These are phyloP conservation scores for Aureobasidium lini DNA, from an alignment of 2,329 filamentous ascomycete genomes.

Conservation along the genomic window DNA sequence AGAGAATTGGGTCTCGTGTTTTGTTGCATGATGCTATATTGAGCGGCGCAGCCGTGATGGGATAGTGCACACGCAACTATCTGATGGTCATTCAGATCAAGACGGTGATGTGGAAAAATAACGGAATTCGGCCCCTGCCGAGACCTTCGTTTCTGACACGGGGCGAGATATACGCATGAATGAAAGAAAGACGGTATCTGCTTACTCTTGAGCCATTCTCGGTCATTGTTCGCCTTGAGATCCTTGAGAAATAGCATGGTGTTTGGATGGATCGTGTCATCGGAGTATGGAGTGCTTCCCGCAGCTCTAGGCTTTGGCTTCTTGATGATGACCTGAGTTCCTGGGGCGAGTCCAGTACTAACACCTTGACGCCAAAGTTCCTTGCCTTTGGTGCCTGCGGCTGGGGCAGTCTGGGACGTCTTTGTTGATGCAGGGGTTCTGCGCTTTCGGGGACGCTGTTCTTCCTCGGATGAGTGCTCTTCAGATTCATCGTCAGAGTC, in stretches of 20 bases:
- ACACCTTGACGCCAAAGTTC: conserved; percentile 52
- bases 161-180: background rate
- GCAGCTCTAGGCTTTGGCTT: conserved; percentile 55
- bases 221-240: conserved; percentile 53
- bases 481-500: conserved; percentile 37
- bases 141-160: background rate
- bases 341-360: conserved; percentile 48
- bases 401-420: background rate
- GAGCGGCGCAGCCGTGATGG: background rate
- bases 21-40: background rate
- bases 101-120: background rate
- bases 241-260: conserved; percentile 55
- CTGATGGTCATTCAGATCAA: background rate
- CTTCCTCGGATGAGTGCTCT: conserved; percentile 21
- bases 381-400: conserved; percentile 30
- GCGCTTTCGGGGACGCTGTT: conserved; percentile 16
- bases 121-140: background rate
- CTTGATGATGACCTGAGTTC: conserved; percentile 54
- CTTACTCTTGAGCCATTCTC: conserved; percentile 57
- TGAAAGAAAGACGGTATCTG: background rate
- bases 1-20: background rate
- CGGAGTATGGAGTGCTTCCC: conserved; percentile 50
- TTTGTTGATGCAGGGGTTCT: conserved; percentile 19
- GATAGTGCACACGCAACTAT: background rate
- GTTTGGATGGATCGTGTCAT: conserved; percentile 55